These are phyloP conservation scores for Pseudopyricularia javanii DNA, from an alignment of 2,329 filamentous ascomycete genomes.

Conservation along the genomic window DNA sequence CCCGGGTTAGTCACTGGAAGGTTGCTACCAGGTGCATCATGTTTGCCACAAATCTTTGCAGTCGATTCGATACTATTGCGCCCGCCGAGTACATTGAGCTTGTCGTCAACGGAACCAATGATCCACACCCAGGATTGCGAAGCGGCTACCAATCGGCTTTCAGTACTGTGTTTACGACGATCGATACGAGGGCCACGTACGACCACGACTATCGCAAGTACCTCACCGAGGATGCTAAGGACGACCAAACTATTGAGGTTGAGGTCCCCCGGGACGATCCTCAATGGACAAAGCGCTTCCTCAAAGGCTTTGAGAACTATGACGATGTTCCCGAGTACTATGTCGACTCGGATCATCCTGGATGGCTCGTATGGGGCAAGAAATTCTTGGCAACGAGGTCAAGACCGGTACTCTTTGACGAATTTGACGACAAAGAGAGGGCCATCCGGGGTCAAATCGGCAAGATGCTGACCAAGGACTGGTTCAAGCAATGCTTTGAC, in stretches of 20 bases:
- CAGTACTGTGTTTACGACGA: slow-evolving; percentile 62
- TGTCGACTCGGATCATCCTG: slow-evolving; percentile 82
- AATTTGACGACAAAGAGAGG: slow-evolving; percentile 71
- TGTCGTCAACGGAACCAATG: slow-evolving; percentile 70
- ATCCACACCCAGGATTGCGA: slow-evolving; percentile 78
- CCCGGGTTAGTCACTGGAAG: slow-evolving; percentile 85
- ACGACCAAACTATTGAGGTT: slow-evolving; percentile 66
- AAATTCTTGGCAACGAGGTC: slow-evolving; percentile 69
- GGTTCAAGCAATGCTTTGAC: slow-evolving; percentile 79
- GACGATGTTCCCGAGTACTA: slow-evolving; percentile 64
- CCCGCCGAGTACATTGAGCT: slow-evolving; percentile 73
- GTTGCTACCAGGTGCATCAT: slow-evolving; percentile 81
- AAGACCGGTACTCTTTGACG: slow-evolving; percentile 52
- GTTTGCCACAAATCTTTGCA: slow-evolving; percentile 79
- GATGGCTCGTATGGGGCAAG: slow-evolving; percentile 94
- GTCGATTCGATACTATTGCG: slow-evolving; percentile 83
- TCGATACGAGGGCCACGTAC: slow-evolving; percentile 78
- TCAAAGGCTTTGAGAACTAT: slow-evolving; percentile 65
- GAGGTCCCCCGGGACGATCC: slow-evolving; percentile 62
- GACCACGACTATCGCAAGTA: slow-evolving; percentile 81
- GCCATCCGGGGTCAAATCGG: slow-evolving; percentile 69
- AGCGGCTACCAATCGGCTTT: slow-evolving; percentile 73
- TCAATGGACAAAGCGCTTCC: slow-evolving; percentile 66
- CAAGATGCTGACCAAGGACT: slow-evolving; percentile 63
- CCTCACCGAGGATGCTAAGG: slow-evolving; percentile 65